Percentiles rank a stretch among this genome's conserved stretches.
These are phyloP conservation scores for Leptosphaerulina australis DNA, from an alignment of 2,329 filamentous ascomycete genomes.

Conservation along the genomic window DNA sequence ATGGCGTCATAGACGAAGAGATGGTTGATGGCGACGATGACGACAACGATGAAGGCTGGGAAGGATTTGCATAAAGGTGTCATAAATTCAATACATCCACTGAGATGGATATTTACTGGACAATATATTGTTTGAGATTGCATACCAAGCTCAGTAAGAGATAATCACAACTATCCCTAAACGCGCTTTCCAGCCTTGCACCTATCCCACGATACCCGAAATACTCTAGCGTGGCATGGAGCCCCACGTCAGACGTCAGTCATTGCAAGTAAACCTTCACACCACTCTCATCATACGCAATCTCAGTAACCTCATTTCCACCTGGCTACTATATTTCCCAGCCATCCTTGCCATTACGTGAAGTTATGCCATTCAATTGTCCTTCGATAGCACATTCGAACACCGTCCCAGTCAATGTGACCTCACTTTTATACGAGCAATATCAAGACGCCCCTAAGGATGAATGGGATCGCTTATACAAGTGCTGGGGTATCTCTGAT, in stretches of 20 bases:
- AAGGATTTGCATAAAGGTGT: conserved; percentile 55
- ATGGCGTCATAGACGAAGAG: conserved; percentile 46
- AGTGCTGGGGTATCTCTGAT: conserved; percentile 45
- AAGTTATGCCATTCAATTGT: conserved; percentile 22
- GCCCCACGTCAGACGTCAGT: conserved; percentile 19
- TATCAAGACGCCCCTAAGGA: conserved; percentile 39
- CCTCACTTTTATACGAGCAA: conserved; percentile 30
- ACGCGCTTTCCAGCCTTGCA: neutral
- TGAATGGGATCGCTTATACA: conserved; percentile 37
- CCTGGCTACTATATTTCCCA: no score
- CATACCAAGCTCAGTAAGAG: no score
- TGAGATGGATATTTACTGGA: neutral
- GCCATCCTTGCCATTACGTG: neutral
- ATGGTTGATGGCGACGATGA: conserved; percentile 35
- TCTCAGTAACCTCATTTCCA: neutral
- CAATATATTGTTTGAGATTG: neutral
- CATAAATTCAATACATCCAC: conserved; percentile 2
- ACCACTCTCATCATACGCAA: conserved; percentile 7
- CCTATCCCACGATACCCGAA: conserved; percentile 3
- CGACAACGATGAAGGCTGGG: conserved; percentile 56
- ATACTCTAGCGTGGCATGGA: conserved; percentile 17
- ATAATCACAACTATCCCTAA: neutral
- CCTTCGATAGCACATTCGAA: conserved; percentile 14
- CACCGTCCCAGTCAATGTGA: conserved; percentile 25
- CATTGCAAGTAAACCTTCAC: neutral